These are phyloP conservation scores for Pseudoneurospora amorphoporcata DNA, from an alignment of 495 filamentous ascomycete genomes.

Conservation along the genomic window DNA sequence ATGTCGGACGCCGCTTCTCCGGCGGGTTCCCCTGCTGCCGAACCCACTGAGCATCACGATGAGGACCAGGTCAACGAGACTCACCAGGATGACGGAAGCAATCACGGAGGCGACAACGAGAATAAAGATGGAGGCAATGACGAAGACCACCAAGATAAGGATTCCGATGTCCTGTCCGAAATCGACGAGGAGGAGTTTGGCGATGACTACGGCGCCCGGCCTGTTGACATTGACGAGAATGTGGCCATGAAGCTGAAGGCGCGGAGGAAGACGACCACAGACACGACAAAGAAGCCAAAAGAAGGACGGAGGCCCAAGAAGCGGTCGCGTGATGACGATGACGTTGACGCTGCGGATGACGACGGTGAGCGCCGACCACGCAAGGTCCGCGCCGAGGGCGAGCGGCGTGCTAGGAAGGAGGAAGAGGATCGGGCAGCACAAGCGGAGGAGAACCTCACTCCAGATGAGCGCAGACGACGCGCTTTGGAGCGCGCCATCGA, in stretches of 20 bases:
- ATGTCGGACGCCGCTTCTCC: conserved; percentile 38
- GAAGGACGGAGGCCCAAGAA: conserved; percentile 72
- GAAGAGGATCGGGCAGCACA: conserved; percentile 41
- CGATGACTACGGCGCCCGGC: conserved; percentile 74
- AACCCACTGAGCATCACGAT: conserved; percentile 8
- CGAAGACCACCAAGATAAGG: conserved; percentile 56
- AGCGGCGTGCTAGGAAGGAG: conserved; percentile 36
- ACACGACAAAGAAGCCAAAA: conserved; percentile 57
- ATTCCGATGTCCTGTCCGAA: conserved; percentile 78
- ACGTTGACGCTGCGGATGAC: conserved; percentile 46
- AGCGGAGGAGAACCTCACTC: conserved; percentile 55
- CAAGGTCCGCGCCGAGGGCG: conserved; percentile 23
- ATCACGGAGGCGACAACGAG: conserved; percentile 10
- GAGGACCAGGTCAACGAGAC: conserved; percentile 21
- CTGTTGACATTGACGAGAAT: conserved; percentile 79
- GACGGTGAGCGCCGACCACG: conserved; percentile 41
- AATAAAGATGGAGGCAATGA: conserved; percentile 29
- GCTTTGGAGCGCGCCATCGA: conserved; percentile 82
- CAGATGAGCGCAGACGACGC: conserved; percentile 61
- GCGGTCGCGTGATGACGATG: conserved; percentile 43
- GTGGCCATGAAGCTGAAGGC: conserved; percentile 60
- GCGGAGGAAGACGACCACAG: conserved; percentile 59
- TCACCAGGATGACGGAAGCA: not conserved
- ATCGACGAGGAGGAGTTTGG: conserved; percentile 89
- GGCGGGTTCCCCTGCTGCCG: conserved; percentile 14